Evolutionary conservation across 352 stramenopile species (phyloP).

Genomic region (Globisporangium polare): DNA sequence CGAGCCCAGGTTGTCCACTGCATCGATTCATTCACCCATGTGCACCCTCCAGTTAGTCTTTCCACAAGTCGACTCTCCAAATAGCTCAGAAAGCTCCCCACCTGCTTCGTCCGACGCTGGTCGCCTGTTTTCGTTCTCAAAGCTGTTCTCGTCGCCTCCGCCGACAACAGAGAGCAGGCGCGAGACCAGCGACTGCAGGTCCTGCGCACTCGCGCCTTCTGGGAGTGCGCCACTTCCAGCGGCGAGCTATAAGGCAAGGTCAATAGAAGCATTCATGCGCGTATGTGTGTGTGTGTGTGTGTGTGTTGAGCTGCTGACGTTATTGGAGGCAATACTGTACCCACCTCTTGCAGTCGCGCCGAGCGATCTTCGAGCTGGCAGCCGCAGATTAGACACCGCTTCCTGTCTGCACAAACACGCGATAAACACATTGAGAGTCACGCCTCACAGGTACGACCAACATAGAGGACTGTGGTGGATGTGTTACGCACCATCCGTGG

Average conservation of each 20-base stretch:
- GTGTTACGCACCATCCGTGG: slow-evolving; percentile 36
- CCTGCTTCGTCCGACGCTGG: slow-evolving; percentile 52
- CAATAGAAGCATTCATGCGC: neutral
- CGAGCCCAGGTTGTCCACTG: slow-evolving; percentile 54
- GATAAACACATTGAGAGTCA: neutral
- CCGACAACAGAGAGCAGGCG: slow-evolving; percentile 30
- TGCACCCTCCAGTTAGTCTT: neutral
- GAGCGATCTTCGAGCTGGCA: slow-evolving; percentile 41
- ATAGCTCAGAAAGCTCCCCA: slow-evolving; percentile 5
- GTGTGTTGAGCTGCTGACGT: neutral
- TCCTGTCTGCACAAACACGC: slow-evolving; percentile 32
- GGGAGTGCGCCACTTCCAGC: neutral
- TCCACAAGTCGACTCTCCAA: too few species aligned
- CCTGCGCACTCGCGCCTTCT: slow-evolving; percentile 22
- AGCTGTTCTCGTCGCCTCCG: slow-evolving; percentile 27
- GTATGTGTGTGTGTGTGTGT: too few species aligned
- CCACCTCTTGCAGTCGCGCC: neutral
- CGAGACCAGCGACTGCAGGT: slow-evolving; percentile 44
- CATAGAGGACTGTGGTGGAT: neutral
- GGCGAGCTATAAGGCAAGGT: neutral
- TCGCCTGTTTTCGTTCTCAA: slow-evolving; percentile 25
- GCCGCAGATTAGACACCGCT: slow-evolving; percentile 60
- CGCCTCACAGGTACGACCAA: neutral
- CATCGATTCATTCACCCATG: slow-evolving; percentile 2
- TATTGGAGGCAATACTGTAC: neutral